Evolutionary conservation across 1,284 basidiomycete genomes (phyloP), one percentile per base, ranked within the genome.

Genomic region (Pascua guehoae): DNA sequence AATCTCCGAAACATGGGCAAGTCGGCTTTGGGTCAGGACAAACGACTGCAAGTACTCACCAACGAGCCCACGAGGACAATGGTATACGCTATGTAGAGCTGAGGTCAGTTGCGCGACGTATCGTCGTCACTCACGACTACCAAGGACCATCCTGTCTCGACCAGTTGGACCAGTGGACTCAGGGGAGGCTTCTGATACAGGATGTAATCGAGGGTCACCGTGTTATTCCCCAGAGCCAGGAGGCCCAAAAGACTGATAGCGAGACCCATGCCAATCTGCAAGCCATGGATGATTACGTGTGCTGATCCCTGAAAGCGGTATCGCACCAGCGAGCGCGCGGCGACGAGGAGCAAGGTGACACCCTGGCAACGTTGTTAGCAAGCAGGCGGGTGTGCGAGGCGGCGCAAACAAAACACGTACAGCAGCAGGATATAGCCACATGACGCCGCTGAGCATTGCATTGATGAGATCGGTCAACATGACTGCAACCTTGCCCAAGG

Each of bases 381-480:
- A n/a, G n/a, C 17, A 49, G 5, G 12, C 17, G 40, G 5, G 12
- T 3, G 24, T 32, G 24, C 24, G 7, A 7, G 7, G 24, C 24
- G 16, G 11, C 37, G n/a, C 15, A 18, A 39, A 10, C 43, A 12
- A 18, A 54, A n/a, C n/a, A n/a, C 62, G 49, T 16, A 68, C 68
- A 7, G 69, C 65, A 5, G 62, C 57, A 12, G 69, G 69, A 41
- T 66, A 67, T 8, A 71, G 49, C 69, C 69, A 71, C 38, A 68
- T 42, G 8, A 62, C 57, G 7, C 69, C 69, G 8, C 55, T 61
- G 40, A 66, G 53, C 2, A 59, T 54, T 1, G 57, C 47, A 15
- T 63, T 50, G 36, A 64, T 48, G 12, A 63, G 60, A 9, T 59
- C 54, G 8, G 24, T 41, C 15, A 39, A 4, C 1, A 16, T n/a